Evolutionary conservation across 352 stramenopile species (phyloP).

Genomic region (Phytophthora parvispora): DNA sequence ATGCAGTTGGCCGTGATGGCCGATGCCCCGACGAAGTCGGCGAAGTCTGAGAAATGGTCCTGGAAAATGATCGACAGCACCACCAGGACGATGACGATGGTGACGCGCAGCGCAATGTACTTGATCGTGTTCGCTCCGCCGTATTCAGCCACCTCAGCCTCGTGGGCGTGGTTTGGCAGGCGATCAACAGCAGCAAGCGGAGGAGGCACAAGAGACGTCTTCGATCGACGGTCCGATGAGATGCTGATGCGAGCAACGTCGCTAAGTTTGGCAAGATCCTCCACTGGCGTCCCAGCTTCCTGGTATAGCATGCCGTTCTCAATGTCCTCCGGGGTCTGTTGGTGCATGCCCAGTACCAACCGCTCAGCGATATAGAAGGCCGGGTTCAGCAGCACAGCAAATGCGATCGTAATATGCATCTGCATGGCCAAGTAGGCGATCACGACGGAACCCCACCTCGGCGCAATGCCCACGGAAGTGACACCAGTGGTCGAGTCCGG

Average conservation of each 20-base stretch:
- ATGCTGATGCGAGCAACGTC: slow-evolving; percentile 16
- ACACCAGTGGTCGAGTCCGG: slow-evolving; percentile 22
- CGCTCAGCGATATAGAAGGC: slow-evolving; percentile 52
- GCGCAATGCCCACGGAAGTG: slow-evolving; percentile 31
- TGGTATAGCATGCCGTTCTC: slow-evolving; percentile 20
- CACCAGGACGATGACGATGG: slow-evolving; percentile 39
- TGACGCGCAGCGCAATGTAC: slow-evolving; percentile 25
- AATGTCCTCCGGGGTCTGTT: slow-evolving; percentile 5
- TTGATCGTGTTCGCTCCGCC: slow-evolving; percentile 41
- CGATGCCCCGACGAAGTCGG: slow-evolving; percentile 51
- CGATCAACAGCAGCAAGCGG: slow-evolving; percentile 25
- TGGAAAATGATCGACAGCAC: slow-evolving; percentile 41
- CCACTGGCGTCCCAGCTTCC: slow-evolving; percentile 16
- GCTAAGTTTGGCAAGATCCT: slow-evolving; percentile 17
- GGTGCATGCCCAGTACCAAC: slow-evolving; percentile 48
- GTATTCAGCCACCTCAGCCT: slow-evolving; percentile 38
- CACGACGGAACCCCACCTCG: slow-evolving; percentile 31
- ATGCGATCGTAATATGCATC: slow-evolving; percentile 52
- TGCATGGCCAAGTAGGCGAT: slow-evolving; percentile 36
- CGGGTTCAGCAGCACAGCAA: slow-evolving; percentile 45
- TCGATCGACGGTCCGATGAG: slow-evolving; percentile 28
- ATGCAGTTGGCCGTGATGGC: slow-evolving; percentile 37
- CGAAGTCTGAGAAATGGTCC: slow-evolving; percentile 53
- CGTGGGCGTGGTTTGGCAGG: slow-evolving; percentile 12
- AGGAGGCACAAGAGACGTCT: slow-evolving; percentile 44